Conservation (phyloP, 78 protist genomes). For the Anaeramoeba flamelloides region DNA sequence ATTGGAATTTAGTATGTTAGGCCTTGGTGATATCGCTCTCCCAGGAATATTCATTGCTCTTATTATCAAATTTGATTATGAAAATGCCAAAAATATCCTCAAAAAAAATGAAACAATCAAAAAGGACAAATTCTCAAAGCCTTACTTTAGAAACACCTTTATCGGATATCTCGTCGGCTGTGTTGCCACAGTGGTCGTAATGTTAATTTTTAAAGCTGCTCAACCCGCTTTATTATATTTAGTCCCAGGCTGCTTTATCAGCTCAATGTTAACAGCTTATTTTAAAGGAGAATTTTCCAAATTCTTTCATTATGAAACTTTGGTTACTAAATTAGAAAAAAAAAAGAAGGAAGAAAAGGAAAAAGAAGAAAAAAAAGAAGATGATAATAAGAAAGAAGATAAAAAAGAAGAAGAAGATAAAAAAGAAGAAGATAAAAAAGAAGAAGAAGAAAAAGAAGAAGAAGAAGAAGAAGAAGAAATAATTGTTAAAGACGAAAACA, state of each 20-base stretch:
- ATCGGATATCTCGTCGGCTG: constrained; percentile 50
- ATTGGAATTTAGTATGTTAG: not conserved
- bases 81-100: not conserved
- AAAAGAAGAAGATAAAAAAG: too few relatives aligned
- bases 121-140: too few relatives aligned
- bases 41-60: not conserved
- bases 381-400: too few relatives aligned
- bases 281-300: constrained; percentile 6
- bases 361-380: too few relatives aligned
- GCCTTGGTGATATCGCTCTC: constrained; percentile 4
- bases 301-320: constrained; percentile 4
- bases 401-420: too few relatives aligned
- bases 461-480: too few relatives aligned
- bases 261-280: not conserved
- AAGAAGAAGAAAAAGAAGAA: too few relatives aligned
- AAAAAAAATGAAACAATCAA: too few relatives aligned
- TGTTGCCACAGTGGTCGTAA: constrained; percentile 49
- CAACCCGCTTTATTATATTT: constrained; percentile 82
- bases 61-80: not conserved
- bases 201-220: constrained; percentile 64
- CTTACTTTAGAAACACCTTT: constrained; percentile 35
- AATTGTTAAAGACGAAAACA: too few relatives aligned
- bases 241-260: constrained; percentile 34
- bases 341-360: constrained; percentile 14
- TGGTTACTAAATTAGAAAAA: not conserved